Conservation (phyloP, 192 early-diverging fungal species). For the Gryganskiella cystojenkinii region DNA sequence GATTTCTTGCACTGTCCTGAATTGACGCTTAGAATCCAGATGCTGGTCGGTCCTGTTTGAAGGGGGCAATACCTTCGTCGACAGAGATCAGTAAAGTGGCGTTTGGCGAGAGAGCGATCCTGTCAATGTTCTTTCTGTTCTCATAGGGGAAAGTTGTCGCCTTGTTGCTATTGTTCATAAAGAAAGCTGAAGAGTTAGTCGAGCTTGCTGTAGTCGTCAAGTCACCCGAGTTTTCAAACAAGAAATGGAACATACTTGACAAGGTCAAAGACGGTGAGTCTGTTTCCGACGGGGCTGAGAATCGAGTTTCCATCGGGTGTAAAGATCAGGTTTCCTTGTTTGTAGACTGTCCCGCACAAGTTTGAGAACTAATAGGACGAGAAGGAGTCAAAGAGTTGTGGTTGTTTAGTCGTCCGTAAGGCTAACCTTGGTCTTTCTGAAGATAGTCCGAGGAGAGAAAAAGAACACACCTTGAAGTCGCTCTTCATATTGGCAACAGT, state of each 20-base stretch:
- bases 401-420: too few species aligned
- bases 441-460: too few species aligned
- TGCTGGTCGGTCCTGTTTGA: not conserved
- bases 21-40: not conserved
- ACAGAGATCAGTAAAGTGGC: constrained; percentile 89
- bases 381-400: not conserved
- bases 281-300: constrained; percentile 96
- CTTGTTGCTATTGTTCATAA: constrained; percentile 73
- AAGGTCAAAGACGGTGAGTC: constrained; percentile 95
- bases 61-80: constrained; percentile 78
- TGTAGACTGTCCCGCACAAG: constrained; percentile 98
- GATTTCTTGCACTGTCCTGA: not conserved
- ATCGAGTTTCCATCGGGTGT: constrained; percentile 95
- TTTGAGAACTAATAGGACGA: constrained; percentile 85
- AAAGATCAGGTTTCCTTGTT: constrained; percentile 94
- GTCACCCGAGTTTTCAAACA: not conserved
- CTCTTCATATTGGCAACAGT: constrained; percentile 45
- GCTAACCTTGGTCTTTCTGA: too few species aligned
- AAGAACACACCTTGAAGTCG: constrained; percentile 53
- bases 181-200: not conserved
- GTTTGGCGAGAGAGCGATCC: constrained; percentile 91
- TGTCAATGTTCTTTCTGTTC: constrained; percentile 89
- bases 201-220: not conserved
- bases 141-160: constrained; percentile 94
- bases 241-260: constrained; percentile 84